A percentile compares a stretch with the other conserved stretches of the same genome.
phyloP scores from a whole-genome alignment of 805 yeast genomes.

The Saccharomycopsis fodiens region DNA sequence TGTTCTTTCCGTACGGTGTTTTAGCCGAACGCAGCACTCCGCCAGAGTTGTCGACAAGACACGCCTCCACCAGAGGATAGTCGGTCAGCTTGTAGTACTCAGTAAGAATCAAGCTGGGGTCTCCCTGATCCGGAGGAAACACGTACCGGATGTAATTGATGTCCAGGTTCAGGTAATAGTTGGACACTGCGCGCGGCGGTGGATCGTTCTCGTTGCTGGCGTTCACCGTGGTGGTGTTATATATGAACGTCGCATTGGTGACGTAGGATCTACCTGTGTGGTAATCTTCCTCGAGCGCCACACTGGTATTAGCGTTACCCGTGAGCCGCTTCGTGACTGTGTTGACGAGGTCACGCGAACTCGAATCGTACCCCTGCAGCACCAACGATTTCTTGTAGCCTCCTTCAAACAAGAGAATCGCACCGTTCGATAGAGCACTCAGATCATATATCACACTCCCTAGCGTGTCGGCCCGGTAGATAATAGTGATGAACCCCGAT shows the following conservation, averaged over 20 bases:
- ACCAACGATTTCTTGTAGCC: conserved; percentile 23
- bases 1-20: conserved; percentile 30
- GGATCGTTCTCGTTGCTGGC: background rate
- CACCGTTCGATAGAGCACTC: conserved; percentile 30
- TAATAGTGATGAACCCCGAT: conserved; percentile 64
- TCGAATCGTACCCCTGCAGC: conserved; percentile 19
- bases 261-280: no score
- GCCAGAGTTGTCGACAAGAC: conserved; percentile 30
- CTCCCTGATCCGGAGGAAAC: conserved; percentile 31
- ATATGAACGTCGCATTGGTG: background rate
- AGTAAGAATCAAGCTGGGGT: conserved; percentile 7
- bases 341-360: conserved; percentile 15
- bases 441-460: conserved; percentile 34
- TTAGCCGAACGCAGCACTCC: conserved; percentile 37
- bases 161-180: conserved; percentile 11
- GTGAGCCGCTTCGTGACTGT: background rate
- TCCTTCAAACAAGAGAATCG: conserved; percentile 23
- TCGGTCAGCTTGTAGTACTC: conserved; percentile 21
- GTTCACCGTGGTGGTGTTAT: background rate
- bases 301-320: background rate
- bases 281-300: no score
- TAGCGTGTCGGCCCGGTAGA: conserved; percentile 40
- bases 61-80: conserved; percentile 27
- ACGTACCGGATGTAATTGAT: conserved; percentile 27
- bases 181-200: conserved; percentile 6